Evolutionary conservation across 1,284 basidiomycete genomes (phyloP), one percentile per base, ranked within the genome.

Genomic region (Puccinia triticina): DNA sequence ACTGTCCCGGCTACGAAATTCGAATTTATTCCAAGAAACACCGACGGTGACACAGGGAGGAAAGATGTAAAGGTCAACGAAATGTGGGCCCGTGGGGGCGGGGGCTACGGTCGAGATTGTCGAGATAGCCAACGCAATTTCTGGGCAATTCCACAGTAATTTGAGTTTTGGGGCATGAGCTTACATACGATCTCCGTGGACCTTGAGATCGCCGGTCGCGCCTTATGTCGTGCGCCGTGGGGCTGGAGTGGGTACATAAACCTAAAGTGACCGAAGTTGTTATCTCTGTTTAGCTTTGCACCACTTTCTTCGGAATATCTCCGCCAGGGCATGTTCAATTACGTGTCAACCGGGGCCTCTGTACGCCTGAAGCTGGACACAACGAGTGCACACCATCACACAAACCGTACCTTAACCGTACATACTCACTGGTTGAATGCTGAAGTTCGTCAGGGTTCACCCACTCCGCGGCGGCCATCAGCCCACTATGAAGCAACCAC

Each of bases 151-250:
- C 23, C 26, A 57, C 55, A 57, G 55, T 57, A 26, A 57, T 2
- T 57, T 57, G n/a, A 57, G 55, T 57, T 29, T 61, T 18, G 59
- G 2, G 16, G 7, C 14, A 61, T 29, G 59, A 61, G 59, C 26
- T 61, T 29, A 29, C 26, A 32, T 29, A 29, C 7, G 34, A 61
- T 34, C 26, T n/a, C 59, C 26, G 59, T 61, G 29, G 32, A 29
- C 59, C 26, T 59, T 29, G 59, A 61, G 59, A 61, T 61, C 29
- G 59, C 16, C 59, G 59, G 59, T 32, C 32, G 32, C 59, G 59
- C 59, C 59, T 61, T 12, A 61, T 16, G 59, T 61, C 26, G 26
- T 61, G 29, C 59, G 59, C 29, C 59, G 59, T 61, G 59, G 59
- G 59, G 11, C 29, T 61, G 26, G n/a, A 29, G 26, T 61, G 59